A percentile compares a stretch with the other conserved stretches of the same genome.
phyloP scores from a whole-genome alignment of 2,329 filamentous ascomycete genomes.

The Diaporthe ilicicola region DNA sequence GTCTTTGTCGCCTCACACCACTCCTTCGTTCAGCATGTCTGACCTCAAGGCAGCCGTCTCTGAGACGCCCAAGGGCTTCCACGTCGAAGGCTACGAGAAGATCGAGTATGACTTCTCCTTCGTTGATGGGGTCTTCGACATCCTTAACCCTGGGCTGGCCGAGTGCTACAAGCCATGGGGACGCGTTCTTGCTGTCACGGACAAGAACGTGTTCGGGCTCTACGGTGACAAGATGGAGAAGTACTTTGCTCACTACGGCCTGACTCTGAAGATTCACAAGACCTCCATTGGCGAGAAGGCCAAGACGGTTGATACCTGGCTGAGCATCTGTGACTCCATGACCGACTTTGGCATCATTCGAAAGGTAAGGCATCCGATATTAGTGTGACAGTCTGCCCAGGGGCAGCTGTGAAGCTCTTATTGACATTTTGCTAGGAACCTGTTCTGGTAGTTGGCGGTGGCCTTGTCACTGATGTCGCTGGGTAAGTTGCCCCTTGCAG shows the following conservation, averaged over 20 bases:
- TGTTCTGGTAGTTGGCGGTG: slow-evolving; percentile 72
- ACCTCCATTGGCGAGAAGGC: slow-evolving; percentile 80
- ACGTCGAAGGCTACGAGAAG: slow-evolving; percentile 78
- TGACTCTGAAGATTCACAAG: slow-evolving; percentile 72
- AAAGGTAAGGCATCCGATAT: slow-evolving; percentile 51
- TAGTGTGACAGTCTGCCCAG: too few relatives aligned
- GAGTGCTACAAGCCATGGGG: slow-evolving; percentile 72
- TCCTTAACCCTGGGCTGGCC: slow-evolving; percentile 67
- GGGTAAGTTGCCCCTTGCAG: slow-evolving; percentile 64
- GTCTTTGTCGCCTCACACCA: not conserved
- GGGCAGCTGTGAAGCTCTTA: not conserved
- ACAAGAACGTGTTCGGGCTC: slow-evolving; percentile 74
- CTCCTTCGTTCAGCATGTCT: slow-evolving; percentile 61
- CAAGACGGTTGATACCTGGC: slow-evolving; percentile 75
- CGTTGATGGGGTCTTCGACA: slow-evolving; percentile 73
- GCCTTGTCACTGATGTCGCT: slow-evolving; percentile 77
- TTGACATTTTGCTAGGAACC: slow-evolving; percentile 57
- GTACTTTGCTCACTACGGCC: slow-evolving; percentile 72
- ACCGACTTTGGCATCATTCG: slow-evolving; percentile 75
- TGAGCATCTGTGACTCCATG: slow-evolving; percentile 78
- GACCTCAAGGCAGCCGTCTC: slow-evolving; percentile 73
- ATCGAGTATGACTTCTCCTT: slow-evolving; percentile 81
- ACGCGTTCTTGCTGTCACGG: slow-evolving; percentile 73
- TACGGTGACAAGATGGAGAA: slow-evolving; percentile 72
- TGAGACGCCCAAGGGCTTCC: slow-evolving; percentile 71